Evolutionary conservation across 805 yeast genomes (phyloP).

Genomic region (Torulaspora gathmanii): DNA sequence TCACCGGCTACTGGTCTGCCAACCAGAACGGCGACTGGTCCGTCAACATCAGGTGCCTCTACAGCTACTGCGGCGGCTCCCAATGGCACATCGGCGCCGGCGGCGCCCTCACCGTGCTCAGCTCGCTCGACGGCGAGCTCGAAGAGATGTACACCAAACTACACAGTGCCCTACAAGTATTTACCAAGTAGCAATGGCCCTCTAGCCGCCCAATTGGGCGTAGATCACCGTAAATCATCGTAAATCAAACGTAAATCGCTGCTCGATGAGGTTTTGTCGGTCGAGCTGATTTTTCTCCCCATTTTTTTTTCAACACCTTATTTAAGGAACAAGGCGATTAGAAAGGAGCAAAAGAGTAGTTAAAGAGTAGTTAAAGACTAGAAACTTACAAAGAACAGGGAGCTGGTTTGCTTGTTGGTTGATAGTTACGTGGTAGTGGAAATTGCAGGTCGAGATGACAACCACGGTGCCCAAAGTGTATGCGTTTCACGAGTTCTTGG

Average conservation of each 20-base stretch:
- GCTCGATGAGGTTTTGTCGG: neutral
- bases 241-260: no score
- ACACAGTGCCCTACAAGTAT: slow-evolving; percentile 73
- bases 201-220: neutral
- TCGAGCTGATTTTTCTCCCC: neutral
- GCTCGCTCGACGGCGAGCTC: slow-evolving; percentile 81
- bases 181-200: slow-evolving; percentile 25
- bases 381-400: neutral
- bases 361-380: neutral
- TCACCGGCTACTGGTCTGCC: slow-evolving; percentile 90
- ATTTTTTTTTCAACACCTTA: slow-evolving; percentile 3
- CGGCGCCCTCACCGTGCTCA: slow-evolving; percentile 90
- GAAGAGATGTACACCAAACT: slow-evolving; percentile 84
- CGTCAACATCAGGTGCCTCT: slow-evolving; percentile 83
- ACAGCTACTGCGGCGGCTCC: slow-evolving; percentile 48
- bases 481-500: slow-evolving; percentile 84
- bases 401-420: neutral
- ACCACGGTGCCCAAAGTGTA: slow-evolving; percentile 91
- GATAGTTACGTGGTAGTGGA: neutral
- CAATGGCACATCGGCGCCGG: slow-evolving; percentile 95
- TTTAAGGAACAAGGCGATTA: slow-evolving; percentile 10
- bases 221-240: no score
- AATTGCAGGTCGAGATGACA: slow-evolving; percentile 51
- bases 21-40: slow-evolving; percentile 92
- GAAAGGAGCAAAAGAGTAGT: slow-evolving; percentile 10